Conservation (phyloP, 805 yeast species). For the Kodamaea nitidulidarum region DNA sequence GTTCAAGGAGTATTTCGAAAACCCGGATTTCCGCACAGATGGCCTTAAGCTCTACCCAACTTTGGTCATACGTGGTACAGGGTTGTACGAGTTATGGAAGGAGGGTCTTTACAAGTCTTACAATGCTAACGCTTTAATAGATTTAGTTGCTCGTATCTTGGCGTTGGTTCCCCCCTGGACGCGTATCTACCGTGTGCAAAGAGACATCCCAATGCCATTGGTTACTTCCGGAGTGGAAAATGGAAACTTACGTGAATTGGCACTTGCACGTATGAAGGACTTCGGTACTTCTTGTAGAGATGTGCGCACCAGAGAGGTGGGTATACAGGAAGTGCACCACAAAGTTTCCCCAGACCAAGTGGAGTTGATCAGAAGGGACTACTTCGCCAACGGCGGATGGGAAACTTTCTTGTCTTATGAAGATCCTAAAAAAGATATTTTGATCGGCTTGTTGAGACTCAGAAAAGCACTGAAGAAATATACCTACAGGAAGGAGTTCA, state of each 20-base stretch:
- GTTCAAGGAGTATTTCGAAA: constrained; percentile 93
- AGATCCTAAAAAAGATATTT: constrained; percentile 93
- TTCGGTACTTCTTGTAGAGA: constrained; percentile 95
- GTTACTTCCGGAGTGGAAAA: constrained; percentile 98
- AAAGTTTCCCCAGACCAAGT: constrained; percentile 96
- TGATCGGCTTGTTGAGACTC: constrained; percentile 84
- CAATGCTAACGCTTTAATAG: constrained; percentile 90
- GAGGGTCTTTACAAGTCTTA: constrained; percentile 91
- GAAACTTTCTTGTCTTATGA: constrained; percentile 94
- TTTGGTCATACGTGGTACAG: constrained; percentile 94
- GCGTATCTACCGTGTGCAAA: constrained; percentile 93
- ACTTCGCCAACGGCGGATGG: constrained; percentile 98
- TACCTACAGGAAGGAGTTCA: constrained; percentile 87
- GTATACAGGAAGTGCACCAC: constrained; percentile 97
- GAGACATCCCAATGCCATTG: constrained; percentile 98
- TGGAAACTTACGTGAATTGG: constrained; percentile 92
- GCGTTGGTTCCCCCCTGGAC: constrained; percentile 99
- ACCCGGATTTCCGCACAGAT: constrained; percentile 95
- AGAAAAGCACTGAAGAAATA: constrained; percentile 85
- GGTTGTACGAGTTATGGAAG: constrained; percentile 95
- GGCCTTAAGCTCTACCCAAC: constrained; percentile 96
- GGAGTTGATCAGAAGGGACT: constrained; percentile 90
- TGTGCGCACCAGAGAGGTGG: constrained; percentile 96
- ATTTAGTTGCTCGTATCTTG: constrained; percentile 90
- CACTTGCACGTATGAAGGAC: constrained; percentile 96